Base-by-base conservation (phyloP, 2,329 filamentous ascomycete genomes). In the Seiridium unicorne region DNA sequence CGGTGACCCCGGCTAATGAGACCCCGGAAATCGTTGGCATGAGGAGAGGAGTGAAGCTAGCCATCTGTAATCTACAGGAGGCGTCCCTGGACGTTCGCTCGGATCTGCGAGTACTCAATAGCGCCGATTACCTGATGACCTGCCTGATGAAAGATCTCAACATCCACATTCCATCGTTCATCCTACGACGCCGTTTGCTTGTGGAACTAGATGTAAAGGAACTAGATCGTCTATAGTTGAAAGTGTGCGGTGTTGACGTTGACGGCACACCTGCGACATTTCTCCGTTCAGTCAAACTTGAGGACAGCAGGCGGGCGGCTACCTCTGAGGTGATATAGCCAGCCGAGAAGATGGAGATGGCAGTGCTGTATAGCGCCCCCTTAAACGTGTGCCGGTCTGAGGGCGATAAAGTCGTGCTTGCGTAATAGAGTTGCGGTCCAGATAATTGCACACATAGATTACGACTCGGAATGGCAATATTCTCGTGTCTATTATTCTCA, bases 51-150 rank as follows among this genome's bases (percentile, higher is more conserved):
- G 73, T 70, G 0, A 72, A 71, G 32, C 70, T 81, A 2, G 73
- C 66, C 0, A 79, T 82, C 18, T 81, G 79, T 61, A 81, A 82
- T 54, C 68, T 82, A 3, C 79, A 82, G 56, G 68, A 69, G 1
- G 81, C 79, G 3, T 76, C 75, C 0, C 53, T 79, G 3, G 78
- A 82, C 44, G 38, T 62, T 0, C 58, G 76, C 0, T 66, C 72
- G 0, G 64, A 68, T 3, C 31, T 77, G 31, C 70, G 77, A 0
- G 58, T 80, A 0, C 73, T 74, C 60, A 65, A 74, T 0, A 72
- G 69, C 49, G 65, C 74, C 0, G 78, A 80, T 34, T 68, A 73
- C 3, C 58, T 81, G 44, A 80, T 80, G 74, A 61, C 62, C 0
- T 63, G 65, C 1, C 70, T 80, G 0, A 80, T 81, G 77, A 64